Evolutionary conservation across 768 basidiomycete genomes (phyloP).

Genomic region (Chalciporus piperatus): DNA sequence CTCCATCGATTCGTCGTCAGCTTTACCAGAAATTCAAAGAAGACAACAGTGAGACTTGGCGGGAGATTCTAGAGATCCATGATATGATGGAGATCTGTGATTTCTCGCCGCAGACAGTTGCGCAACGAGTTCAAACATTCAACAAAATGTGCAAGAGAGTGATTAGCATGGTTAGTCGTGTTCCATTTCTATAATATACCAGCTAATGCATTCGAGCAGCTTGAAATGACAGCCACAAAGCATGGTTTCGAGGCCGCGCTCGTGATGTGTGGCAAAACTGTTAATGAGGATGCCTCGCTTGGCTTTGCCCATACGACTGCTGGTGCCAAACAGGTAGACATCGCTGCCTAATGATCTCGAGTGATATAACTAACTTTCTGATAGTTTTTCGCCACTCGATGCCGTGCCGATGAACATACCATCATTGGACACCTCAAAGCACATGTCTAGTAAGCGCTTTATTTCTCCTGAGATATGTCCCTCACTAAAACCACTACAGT

Average conservation of each 20-base stretch:
- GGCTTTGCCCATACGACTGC: neutral
- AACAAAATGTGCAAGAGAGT: neutral
- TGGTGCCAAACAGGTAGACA: neutral
- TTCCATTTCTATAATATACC: neutral
- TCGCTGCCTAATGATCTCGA: neutral
- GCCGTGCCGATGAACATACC: neutral
- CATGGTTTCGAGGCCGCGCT: constrained; percentile 10
- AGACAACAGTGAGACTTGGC: neutral
- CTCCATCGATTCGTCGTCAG: neutral
- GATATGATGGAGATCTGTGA: neutral
- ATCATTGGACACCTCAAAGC: constrained; percentile 9
- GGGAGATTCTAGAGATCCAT: constrained; percentile 4
- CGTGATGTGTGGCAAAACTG: constrained; percentile 7
- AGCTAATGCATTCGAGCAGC: neutral
- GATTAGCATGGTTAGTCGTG: neutral
- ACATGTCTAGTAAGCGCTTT: constrained; percentile 10
- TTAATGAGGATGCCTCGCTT: constrained; percentile 5
- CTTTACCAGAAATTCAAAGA: constrained; percentile 2
- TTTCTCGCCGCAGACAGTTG: neutral
- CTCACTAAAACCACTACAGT: neutral
- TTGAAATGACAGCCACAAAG: neutral
- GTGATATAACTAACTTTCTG: neutral
- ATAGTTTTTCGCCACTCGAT: constrained; percentile 3
- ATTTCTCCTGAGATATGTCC: neutral
- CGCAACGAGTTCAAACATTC: neutral